A percentile compares a stretch with the other conserved stretches of the same genome.
Conservation (phyloP, 208 protist genomes). For the Baffinella frigidus region DNA sequence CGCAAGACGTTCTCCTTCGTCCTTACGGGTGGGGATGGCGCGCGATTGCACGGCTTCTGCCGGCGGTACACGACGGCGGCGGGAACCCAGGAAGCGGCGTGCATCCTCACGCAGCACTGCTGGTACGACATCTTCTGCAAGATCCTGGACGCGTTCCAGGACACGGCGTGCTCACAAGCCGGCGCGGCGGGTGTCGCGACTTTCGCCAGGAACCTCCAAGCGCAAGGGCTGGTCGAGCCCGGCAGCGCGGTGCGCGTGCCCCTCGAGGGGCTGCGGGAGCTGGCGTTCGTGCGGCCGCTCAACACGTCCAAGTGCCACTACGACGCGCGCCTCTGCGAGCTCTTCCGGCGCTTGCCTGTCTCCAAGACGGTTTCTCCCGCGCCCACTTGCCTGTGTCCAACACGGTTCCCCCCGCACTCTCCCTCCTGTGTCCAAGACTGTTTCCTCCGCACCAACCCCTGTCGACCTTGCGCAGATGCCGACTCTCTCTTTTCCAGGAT, state of each 20-base stretch:
- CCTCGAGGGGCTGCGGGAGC: background rate
- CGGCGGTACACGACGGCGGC: slow-evolving; percentile 25
- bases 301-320: slow-evolving; percentile 5
- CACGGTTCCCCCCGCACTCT: too few relatives aligned
- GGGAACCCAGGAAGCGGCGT: background rate
- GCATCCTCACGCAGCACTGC: slow-evolving; percentile 11
- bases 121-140: slow-evolving; percentile 29
- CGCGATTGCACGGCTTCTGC: slow-evolving; percentile 30
- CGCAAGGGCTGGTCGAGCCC: background rate
- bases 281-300: background rate
- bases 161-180: background rate
- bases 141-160: background rate
- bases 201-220: background rate
- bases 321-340: slow-evolving; percentile 29
- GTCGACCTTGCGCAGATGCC: too few relatives aligned
- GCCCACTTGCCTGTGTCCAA: too few relatives aligned
- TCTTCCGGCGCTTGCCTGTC: background rate
- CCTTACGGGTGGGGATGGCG: background rate
- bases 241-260: background rate
- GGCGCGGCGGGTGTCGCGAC: background rate
- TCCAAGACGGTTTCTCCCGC: slow-evolving; percentile 32
- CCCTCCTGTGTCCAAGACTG: too few relatives aligned
- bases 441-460: too few relatives aligned
- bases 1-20: slow-evolving; percentile 32
- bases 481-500: too few relatives aligned